Base-by-base conservation (phyloP, 768 basidiomycete genomes). In the Galerina sulciceps region DNA sequence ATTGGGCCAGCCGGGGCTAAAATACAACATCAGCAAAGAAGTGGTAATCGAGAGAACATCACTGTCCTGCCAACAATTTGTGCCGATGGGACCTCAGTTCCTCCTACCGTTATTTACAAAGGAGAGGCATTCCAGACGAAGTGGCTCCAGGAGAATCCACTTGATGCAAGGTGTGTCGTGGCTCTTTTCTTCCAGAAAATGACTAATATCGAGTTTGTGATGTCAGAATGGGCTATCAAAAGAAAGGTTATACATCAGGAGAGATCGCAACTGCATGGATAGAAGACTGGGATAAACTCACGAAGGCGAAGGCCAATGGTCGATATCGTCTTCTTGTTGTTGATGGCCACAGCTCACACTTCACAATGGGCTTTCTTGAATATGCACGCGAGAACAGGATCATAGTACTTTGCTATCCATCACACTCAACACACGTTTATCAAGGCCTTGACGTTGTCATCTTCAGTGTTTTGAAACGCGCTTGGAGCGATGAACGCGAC, bases 401-500 rank as follows among this genome's bases (percentile, higher is more conserved):
- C 47, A 48, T 60, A 4, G 48, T 81, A 6, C 55, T 79, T 6
- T 71, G 68, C 3, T 80, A 79, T 55, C 78, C 73, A 57, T 62
- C 72, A 1, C 77, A 79, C 55, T 74, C 73, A 49, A 78, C 73
- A 0, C 75, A 79, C 63, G 67, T 68, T 0, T 61, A 76, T 0
- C 79, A 80, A 57, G 76, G 77, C 10, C 72, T 80, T n/a, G 75
- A 81, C 61, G 76, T 79, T 14, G 75, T 75, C 1, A 74, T 73
- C 1, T 31, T 31, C 26, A 31, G 26, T 2, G 26, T 31, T 8
- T 31, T 31, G 26, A 31, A 31, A 3, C 26, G 26, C 0, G 26
- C 26, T 3, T 31, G 26, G 26, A 31, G 26, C 2, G 26, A 31
- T 8, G 26, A 31, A 31, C 26, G 26, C 26, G 26, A 31, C 26